Conservation (phyloP, 345 rosid species). For the Boechera stricta region DNA sequence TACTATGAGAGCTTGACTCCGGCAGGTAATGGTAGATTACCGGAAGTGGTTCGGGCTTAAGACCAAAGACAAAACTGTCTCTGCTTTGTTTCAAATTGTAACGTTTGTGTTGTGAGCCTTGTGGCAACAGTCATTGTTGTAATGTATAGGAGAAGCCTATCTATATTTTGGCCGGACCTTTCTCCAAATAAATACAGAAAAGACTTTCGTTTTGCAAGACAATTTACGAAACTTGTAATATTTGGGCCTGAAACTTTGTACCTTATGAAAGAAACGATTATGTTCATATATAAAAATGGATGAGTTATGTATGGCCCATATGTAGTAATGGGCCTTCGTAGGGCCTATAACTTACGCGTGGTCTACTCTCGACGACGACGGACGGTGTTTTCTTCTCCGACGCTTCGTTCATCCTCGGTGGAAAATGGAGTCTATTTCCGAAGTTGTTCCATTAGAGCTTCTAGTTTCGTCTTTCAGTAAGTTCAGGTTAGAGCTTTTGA, state of each 20-base stretch:
- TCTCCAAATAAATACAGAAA: slow-evolving; percentile 32
- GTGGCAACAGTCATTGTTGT: slow-evolving; percentile 39
- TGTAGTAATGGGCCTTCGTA: background rate
- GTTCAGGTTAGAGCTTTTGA: background rate
- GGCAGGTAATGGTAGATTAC: slow-evolving; percentile 55
- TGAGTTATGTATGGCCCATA: background rate
- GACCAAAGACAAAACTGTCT: slow-evolving; percentile 20
- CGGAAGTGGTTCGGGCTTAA: slow-evolving; percentile 69
- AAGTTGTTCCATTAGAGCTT: slow-evolving; percentile 10
- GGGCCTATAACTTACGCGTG: background rate
- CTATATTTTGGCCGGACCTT: slow-evolving; percentile 31
- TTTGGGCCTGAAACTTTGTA: slow-evolving; percentile 34
- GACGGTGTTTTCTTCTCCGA: background rate
- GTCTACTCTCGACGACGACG: background rate
- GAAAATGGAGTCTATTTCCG: background rate
- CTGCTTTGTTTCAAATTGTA: slow-evolving; percentile 21
- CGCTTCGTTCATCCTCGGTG: background rate
- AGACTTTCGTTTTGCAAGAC: background rate
- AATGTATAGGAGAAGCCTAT: slow-evolving; percentile 30
- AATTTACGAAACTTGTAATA: slow-evolving; percentile 31
- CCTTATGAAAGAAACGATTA: slow-evolving; percentile 35
- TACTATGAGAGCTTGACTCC: slow-evolving; percentile 78
- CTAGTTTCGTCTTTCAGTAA: background rate
- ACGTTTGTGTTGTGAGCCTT: slow-evolving; percentile 29
- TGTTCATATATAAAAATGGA: background rate